Evolutionary conservation across 164 flowering plant species (phyloP).

Genomic region (Annona cherimola): DNA sequence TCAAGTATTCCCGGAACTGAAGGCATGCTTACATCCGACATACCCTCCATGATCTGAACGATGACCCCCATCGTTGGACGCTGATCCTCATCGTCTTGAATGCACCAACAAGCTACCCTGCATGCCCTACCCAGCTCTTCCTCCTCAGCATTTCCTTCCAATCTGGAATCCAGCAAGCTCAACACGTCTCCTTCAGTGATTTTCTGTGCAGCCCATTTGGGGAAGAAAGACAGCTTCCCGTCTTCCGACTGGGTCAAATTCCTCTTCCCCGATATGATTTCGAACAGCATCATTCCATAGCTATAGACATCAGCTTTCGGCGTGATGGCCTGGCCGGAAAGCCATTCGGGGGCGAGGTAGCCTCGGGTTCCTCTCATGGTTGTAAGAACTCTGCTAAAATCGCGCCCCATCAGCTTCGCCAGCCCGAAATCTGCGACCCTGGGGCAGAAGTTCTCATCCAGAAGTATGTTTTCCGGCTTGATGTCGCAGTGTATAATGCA

Average conservation of each 20-base stretch:
- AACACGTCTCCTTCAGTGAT: slow-evolving; percentile 14
- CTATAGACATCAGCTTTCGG: slow-evolving; percentile 40
- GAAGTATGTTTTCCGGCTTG: slow-evolving; percentile 35
- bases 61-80: slow-evolving; percentile 40
- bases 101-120: slow-evolving; percentile 35
- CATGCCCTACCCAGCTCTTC: slow-evolving; percentile 26
- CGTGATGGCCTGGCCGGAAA: slow-evolving; percentile 33
- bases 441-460: slow-evolving; percentile 29
- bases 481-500: slow-evolving; percentile 42
- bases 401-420: slow-evolving; percentile 35
- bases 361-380: slow-evolving; percentile 40
- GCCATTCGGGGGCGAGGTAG: slow-evolving; percentile 44
- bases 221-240: slow-evolving; percentile 20
- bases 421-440: slow-evolving; percentile 40
- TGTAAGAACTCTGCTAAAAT: slow-evolving; percentile 35
- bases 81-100: slow-evolving; percentile 30
- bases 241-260: slow-evolving; percentile 17
- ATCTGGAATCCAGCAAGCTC: slow-evolving; percentile 18
- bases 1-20: slow-evolving; percentile 30
- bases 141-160: slow-evolving; percentile 23
- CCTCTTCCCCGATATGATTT: slow-evolving; percentile 31
- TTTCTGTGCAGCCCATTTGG: slow-evolving; percentile 26
- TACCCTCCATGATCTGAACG: slow-evolving; percentile 34
- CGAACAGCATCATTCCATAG: slow-evolving; percentile 39
- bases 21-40: slow-evolving; percentile 27